Percentiles rank a stretch among this genome's conserved stretches.
Conservation (phyloP, 208 protist species). For the Angomonas deanei region DNA sequence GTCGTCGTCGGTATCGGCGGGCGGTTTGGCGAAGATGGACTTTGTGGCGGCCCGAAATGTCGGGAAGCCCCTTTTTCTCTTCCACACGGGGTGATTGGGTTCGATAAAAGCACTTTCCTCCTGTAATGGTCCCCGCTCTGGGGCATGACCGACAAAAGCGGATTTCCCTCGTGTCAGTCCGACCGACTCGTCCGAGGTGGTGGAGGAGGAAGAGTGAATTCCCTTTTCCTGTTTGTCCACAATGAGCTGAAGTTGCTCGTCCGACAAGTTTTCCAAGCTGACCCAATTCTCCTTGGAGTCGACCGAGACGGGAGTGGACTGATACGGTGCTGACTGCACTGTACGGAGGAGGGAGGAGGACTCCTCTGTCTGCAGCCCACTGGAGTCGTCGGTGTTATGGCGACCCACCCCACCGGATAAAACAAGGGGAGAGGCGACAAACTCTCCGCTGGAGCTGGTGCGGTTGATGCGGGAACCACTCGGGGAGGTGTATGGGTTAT, state of each 20-base stretch:
- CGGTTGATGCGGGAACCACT: not conserved
- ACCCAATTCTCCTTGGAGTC: not conserved
- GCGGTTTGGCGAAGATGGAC: not conserved
- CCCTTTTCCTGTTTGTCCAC: not conserved
- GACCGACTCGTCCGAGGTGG: not conserved
- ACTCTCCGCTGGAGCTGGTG: too few relatives aligned
- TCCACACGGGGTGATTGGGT: not conserved
- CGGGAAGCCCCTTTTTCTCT: not conserved
- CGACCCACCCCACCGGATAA: too few relatives aligned
- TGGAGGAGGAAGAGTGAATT: not conserved
- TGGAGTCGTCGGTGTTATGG: not conserved
- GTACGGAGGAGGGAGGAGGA: not conserved
- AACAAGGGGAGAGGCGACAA: too few relatives aligned
- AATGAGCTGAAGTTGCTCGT: not conserved
- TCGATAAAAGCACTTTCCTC: not conserved
- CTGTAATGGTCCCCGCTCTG: too few relatives aligned
- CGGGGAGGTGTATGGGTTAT: not conserved
- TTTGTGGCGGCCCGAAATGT: constrained; percentile 13
- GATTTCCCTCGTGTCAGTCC: not conserved
- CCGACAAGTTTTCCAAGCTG: not conserved
- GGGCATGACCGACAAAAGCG: too few relatives aligned
- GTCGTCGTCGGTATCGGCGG: not conserved
- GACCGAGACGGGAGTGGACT: not conserved
- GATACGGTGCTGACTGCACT: not conserved
- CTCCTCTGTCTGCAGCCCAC: not conserved